phyloP scores from a whole-genome alignment of 1,139 yeast species.

The Geotrichum histeridarum region DNA sequence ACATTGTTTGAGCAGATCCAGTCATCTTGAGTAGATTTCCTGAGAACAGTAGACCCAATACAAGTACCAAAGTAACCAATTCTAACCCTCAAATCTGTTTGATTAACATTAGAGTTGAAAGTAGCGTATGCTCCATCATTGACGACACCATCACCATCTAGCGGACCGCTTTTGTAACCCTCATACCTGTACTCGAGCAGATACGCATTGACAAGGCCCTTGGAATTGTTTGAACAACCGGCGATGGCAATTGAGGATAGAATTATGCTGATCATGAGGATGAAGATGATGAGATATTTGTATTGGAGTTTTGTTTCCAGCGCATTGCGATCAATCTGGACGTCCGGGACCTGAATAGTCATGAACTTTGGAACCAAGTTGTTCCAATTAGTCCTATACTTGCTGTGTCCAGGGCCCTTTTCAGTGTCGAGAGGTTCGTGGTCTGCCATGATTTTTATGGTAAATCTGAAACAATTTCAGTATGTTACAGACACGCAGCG shows the following conservation, averaged over 20 bases:
- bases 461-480: background rate
- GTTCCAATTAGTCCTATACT: background rate
- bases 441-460: background rate
- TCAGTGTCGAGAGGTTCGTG: background rate
- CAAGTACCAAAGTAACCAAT: slow-evolving; percentile 32
- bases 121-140: slow-evolving; percentile 24
- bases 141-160: slow-evolving; percentile 22
- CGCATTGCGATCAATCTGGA: slow-evolving; percentile 16
- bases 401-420: background rate
- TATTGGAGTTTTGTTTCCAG: slow-evolving; percentile 21
- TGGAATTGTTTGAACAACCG: slow-evolving; percentile 26
- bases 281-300: slow-evolving; percentile 25
- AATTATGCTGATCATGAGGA: slow-evolving; percentile 24
- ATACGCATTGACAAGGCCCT: slow-evolving; percentile 24
- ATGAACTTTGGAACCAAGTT: slow-evolving; percentile 12
- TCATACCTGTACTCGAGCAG: slow-evolving; percentile 27
- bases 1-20: slow-evolving; percentile 30
- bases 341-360: slow-evolving; percentile 10
- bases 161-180: slow-evolving; percentile 21
- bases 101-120: slow-evolving; percentile 15
- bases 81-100: slow-evolving; percentile 24
- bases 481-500: background rate
- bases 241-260: slow-evolving; percentile 26
- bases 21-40: slow-evolving; percentile 14
- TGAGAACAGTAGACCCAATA: slow-evolving; percentile 20